Base-by-base conservation (phyloP, 228 moss, liverwort and hornwort genomes). In the Sphagnum fallax region DNA sequence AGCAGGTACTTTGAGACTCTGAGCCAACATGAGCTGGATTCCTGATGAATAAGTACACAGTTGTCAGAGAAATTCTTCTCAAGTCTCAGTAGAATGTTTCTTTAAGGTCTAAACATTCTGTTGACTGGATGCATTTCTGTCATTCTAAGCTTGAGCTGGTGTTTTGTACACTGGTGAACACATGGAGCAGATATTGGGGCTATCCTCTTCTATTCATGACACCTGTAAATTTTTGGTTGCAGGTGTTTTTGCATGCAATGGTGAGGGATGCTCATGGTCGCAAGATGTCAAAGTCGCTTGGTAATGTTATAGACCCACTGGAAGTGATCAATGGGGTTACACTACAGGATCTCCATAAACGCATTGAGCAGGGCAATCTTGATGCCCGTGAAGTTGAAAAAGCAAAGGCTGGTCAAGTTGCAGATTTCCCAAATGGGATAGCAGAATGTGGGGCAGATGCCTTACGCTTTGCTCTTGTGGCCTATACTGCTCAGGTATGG, bases 371-470 rank as follows among this genome's bases (percentile, higher is more conserved):
- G 75, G 93, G 96, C 68, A 97, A 97, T 73, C 82, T 97, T 51
- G 93, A 93, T 65, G 73, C 91, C 10, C 80, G 81, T 70, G 96
- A 97, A 83, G 87, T 93, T 55, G 88, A 84, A 67, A 91, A 85
- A 62, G 91, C 93, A 7, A 93, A 88, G 76, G 86, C 84, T 63
- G 88, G 87, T 57, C 96, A 91, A 72, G 79, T 83, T 74, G 75
- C 83, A 16, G 90, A 97, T 60, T 93, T 85, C 72, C 91, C 93
- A 5, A 81, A 88, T 65, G 96, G 93, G 53, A 97, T 97, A 81
- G 82, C 80, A 0, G 91, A 93, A 72, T 97, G 96, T 79, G 93
- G 96, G 81, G 93, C 96, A 68, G 93, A 97, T 82, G 96, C 96
- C 10, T 88, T 97, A 58, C 89, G 91, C 47, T 93, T 97, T 73